Conservation (phyloP, 805 yeast species). For the Kuraishia ogatae region DNA sequence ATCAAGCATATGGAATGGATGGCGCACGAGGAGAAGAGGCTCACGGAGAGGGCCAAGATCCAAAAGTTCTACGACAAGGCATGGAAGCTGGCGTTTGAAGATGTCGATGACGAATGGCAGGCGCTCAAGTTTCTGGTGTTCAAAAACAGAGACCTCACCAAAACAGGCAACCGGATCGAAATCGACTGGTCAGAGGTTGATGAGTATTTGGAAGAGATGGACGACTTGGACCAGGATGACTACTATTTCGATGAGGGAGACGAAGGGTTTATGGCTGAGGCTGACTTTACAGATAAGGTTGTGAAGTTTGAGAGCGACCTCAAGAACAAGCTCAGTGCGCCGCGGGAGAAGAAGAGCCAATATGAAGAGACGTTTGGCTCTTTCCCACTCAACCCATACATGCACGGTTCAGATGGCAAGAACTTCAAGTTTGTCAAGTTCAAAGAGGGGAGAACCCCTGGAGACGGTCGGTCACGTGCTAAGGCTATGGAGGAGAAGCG, state of each 20-base stretch:
- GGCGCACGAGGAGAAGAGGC: constrained; percentile 68
- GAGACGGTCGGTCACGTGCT: background rate
- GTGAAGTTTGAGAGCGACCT: constrained; percentile 7
- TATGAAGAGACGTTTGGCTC: constrained; percentile 19
- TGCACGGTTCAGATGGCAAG: constrained; percentile 20
- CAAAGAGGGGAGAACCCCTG: constrained; percentile 11
- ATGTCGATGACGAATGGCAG: constrained; percentile 66
- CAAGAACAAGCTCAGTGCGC: constrained; percentile 4
- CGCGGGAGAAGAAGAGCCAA: constrained; percentile 5
- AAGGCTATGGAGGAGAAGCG: constrained; percentile 12
- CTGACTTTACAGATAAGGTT: background rate
- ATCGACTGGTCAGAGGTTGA: constrained; percentile 72
- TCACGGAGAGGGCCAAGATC: constrained; percentile 53
- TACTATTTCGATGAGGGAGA: constrained; percentile 6
- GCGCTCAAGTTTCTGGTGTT: constrained; percentile 60
- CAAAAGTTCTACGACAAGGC: constrained; percentile 61
- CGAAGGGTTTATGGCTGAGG: constrained; percentile 2
- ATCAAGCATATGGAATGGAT: constrained; percentile 79
- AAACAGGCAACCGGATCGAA: constrained; percentile 23
- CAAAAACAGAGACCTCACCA: constrained; percentile 65
- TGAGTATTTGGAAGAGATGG: constrained; percentile 19
- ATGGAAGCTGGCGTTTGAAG: constrained; percentile 78
- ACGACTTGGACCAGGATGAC: constrained; percentile 11
- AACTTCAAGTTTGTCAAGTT: constrained; percentile 23
- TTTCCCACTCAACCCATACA: constrained; percentile 21